Conservation (phyloP, 306 rosid species). For the Acacia acuminata region DNA sequence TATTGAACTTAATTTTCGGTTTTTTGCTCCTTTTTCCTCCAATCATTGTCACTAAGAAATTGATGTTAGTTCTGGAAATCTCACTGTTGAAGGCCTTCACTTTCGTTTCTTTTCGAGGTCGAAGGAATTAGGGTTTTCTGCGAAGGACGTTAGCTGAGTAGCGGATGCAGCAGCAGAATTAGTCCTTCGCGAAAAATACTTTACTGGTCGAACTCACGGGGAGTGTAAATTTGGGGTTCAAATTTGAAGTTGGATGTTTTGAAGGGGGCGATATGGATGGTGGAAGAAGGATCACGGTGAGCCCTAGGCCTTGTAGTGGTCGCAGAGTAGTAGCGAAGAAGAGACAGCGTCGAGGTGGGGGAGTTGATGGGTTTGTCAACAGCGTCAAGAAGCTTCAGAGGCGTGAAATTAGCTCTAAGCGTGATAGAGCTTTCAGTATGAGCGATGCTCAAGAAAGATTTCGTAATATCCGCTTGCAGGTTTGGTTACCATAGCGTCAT, state of each 20-base stretch:
- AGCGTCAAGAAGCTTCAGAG: conserved; percentile 68
- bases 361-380: conserved; percentile 56
- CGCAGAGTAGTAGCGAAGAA: conserved; percentile 55
- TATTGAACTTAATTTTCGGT: neutral
- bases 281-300: conserved; percentile 62
- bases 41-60: neutral
- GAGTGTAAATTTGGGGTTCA: conserved; percentile 5
- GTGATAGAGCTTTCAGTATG: conserved; percentile 65
- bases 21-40: neutral
- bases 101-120: neutral
- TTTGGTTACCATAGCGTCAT: neutral
- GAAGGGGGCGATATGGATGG: conserved; percentile 46
- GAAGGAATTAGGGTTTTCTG: conserved; percentile 37
- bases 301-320: conserved; percentile 62
- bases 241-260: conserved; percentile 10
- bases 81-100: neutral
- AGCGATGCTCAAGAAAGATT: conserved; percentile 65
- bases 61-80: neutral
- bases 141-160: neutral
- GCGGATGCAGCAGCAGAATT: neutral
- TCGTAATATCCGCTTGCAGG: conserved; percentile 66
- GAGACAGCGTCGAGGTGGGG: conserved; percentile 49
- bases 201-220: neutral
- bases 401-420: conserved; percentile 65
- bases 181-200: neutral